phyloP scores from a whole-genome alignment of 208 protist species.

The Trichomonas tenax region DNA sequence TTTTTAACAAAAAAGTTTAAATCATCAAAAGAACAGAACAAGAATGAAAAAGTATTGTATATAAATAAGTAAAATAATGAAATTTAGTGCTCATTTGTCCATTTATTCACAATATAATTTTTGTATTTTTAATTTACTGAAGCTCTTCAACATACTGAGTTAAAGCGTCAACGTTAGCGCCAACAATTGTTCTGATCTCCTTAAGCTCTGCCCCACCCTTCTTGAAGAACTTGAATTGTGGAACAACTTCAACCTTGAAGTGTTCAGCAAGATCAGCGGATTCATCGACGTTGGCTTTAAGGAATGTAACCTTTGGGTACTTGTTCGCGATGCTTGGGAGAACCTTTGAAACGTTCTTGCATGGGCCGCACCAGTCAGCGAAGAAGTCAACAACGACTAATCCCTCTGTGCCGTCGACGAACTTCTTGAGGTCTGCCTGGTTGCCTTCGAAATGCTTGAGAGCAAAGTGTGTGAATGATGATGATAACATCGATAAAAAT shows the following conservation, averaged over 20 bases:
- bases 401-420: background rate
- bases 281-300: background rate
- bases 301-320: background rate
- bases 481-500: background rate
- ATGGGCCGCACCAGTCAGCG: background rate
- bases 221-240: slow-evolving; percentile 1
- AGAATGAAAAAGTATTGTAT: too few species aligned
- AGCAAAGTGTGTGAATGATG: background rate
- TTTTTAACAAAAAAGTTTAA: too few species aligned
- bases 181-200: background rate
- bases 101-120: too few species aligned
- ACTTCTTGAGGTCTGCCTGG: background rate
- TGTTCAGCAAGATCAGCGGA: background rate
- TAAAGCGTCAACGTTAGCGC: background rate
- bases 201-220: background rate
- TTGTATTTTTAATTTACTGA: background rate
- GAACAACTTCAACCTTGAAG: background rate
- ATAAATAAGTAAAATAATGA: too few species aligned
- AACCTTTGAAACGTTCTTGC: background rate
- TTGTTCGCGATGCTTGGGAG: background rate
- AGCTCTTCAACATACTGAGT: background rate
- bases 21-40: too few species aligned
- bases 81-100: too few species aligned
- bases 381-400: slow-evolving; percentile 4
- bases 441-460: background rate